Base-by-base conservation (phyloP, 164 flowering plant species). In the Aristolochia californica region DNA sequence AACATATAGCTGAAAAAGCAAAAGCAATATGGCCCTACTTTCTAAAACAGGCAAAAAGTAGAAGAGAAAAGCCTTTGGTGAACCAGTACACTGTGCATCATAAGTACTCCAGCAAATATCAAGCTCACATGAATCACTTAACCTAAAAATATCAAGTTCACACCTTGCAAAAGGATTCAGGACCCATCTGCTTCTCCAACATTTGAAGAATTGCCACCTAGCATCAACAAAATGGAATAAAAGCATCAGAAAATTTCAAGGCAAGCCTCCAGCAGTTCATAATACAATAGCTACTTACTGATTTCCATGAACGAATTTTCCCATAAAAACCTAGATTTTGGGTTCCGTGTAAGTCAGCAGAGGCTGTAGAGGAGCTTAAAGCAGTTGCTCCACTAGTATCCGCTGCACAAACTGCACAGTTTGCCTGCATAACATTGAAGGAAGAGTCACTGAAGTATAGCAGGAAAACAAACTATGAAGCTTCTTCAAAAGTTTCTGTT, bases 181-280 rank as follows among this genome's bases (percentile, higher is more conserved):
- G 95, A 5, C 98, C 98, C 96, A 93, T 93, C 74, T 93, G 98
- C 72, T 93, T 93, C 73, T 93, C 98, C 74, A 93, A 66, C 96
- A 93, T 89, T 70, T 93, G 94, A 64, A 93, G 95, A 68, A 93
- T 57, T 23, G 98, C 94, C 66, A 93, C 95, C 98, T 91, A 59
- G 55, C 16, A 62, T 34, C 30, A 57, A 66, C 52, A 22, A 48
- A 50, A 57, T 16, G 21, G 26, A 49, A 57, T 10, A 43, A 34
- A 1, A 56, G 48, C 28, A 53, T 23, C 18, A 53, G 4, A 21
- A 34, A 7, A 15, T 55, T 22, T 20, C 8, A 30, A 8, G 11
- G 1, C 50, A 45, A 14, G 28, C 15, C 22, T 16, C 45, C 16
- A 21, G 18, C 18, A 34, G 5, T n/a, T 14, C 14, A n/a, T 12